Evolutionary conservation across 768 basidiomycete genomes (phyloP), one percentile per base, ranked within the genome.

Genomic region (Hypholoma sublateritium): DNA sequence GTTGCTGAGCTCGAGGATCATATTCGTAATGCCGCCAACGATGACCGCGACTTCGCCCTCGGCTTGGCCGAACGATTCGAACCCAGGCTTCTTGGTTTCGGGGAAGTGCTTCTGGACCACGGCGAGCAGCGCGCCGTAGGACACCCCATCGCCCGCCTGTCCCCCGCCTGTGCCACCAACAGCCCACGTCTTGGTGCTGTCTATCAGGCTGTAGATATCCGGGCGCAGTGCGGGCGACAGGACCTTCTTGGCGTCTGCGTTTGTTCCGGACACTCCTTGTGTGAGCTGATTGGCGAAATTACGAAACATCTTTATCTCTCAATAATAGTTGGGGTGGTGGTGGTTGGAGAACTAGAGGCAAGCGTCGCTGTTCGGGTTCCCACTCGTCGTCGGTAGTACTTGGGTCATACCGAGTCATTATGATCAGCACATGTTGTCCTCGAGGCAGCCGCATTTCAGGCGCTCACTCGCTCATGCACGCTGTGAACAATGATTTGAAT

Each of bases 81-180:
- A 65, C 47, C 77, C 78, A 37, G 81, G 69, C 44, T 73, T 75
- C 60, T 65, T 67, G 42, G 71, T 65, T 12, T 77, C 67, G 24
- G 80, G 77, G 57, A 84, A 77, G 68, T 84, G 77, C 57, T 78
- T 80, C 65, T 81, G 78, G 58, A 83, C 74, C 35, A 67, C 67
- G 49, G 71, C 59, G 56, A 84, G 63, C 48, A 82, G 71, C 43
- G 77, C 61, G 32, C 74, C 71, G 59, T 78, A 80, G 25, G 80
- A 79, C 46, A 83, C 75, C 5, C 81, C 81, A 56, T 84, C 83
- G 8, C 82, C 81, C n/a, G 81, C 77, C 52, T 78, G 76, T 14
- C 80, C 76, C 70, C 65, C 14, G 65, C 68, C 3, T 32, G 28
- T 32, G 28, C 28, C 28, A 32, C 28, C 28, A 32, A 32, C 28